A percentile compares a stretch with the other conserved stretches of the same genome.
These are phyloP conservation scores for Ceratocystis lukuohia DNA, from an alignment of 2,329 filamentous ascomycete genomes.

Conservation along the genomic window DNA sequence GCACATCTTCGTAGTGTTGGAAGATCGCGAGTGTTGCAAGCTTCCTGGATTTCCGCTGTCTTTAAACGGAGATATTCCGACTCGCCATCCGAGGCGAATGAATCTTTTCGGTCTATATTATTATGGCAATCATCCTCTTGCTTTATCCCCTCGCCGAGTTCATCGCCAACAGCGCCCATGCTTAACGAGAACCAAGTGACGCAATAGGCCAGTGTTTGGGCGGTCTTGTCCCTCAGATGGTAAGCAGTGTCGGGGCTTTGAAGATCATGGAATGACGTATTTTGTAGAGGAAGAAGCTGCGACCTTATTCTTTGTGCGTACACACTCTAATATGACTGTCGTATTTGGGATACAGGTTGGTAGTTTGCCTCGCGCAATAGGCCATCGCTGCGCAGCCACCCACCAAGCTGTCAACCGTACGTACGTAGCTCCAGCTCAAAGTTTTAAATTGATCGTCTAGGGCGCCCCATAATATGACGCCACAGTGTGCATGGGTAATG, in stretches of 20 bases:
- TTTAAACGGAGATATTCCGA: conserved; percentile 25
- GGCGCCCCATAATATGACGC: no score
- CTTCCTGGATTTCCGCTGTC: conserved; percentile 39
- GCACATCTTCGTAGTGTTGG: conserved; percentile 44
- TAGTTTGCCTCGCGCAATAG: neutral
- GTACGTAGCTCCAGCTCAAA: neutral
- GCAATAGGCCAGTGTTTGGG: neutral
- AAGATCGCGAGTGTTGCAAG: conserved; percentile 47
- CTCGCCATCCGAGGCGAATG: neutral
- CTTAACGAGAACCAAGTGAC: neutral
- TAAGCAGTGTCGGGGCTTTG: neutral
- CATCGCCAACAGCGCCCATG: neutral
- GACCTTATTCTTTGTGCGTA: neutral
- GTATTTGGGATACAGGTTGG: neutral
- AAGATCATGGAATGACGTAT: neutral
- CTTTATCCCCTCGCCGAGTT: neutral
- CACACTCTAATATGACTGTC: neutral
- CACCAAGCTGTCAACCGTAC: neutral
- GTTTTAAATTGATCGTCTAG: no score
- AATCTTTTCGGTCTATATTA: neutral
- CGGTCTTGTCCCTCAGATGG: neutral
- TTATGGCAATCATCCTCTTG: neutral
- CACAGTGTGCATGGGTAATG: no score
- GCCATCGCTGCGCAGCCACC: neutral
- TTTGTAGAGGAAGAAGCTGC: neutral